phyloP scores from a whole-genome alignment of 805 yeast genomes.

The Wickerhamomyces tratensis region DNA sequence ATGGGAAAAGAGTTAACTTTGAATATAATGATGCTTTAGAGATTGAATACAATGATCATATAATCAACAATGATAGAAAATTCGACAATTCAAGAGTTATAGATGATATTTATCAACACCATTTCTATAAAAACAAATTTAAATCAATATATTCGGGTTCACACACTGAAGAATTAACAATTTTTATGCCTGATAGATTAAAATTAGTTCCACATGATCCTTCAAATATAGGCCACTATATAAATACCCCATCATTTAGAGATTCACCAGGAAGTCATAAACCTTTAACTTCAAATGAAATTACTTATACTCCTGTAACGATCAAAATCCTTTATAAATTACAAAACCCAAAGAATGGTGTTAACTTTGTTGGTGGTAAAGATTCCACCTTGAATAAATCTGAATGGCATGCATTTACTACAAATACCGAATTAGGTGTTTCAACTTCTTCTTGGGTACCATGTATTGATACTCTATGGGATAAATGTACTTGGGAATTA shows the following conservation, averaged over 20 bases:
- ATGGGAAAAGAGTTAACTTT: slow-evolving; percentile 47
- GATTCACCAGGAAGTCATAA: slow-evolving; percentile 28
- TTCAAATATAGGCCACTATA: slow-evolving; percentile 17
- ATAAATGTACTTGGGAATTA: slow-evolving; percentile 85
- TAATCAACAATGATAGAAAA: slow-evolving; percentile 10
- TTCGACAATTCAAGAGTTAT: slow-evolving; percentile 1
- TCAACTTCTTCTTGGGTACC: slow-evolving; percentile 98
- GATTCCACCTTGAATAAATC: slow-evolving; percentile 29
- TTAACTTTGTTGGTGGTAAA: slow-evolving; percentile 60
- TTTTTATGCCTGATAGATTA: slow-evolving; percentile 57
- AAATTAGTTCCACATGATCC: slow-evolving; percentile 51
- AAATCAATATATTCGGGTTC: slow-evolving; percentile 41
- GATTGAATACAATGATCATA: slow-evolving; percentile 25
- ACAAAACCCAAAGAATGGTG: slow-evolving; percentile 60
- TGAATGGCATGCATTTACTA: slow-evolving; percentile 80
- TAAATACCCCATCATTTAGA: slow-evolving; percentile 26
- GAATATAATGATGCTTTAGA: slow-evolving; percentile 44
- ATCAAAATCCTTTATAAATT: slow-evolving; percentile 60
- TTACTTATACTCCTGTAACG: slow-evolving; percentile 63
- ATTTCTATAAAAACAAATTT: slow-evolving; percentile 42
- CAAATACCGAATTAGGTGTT: slow-evolving; percentile 65
- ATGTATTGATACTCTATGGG: slow-evolving; percentile 83
- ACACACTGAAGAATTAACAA: slow-evolving; percentile 55
- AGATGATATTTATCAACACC: slow-evolving; percentile 41
- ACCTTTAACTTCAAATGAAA: slow-evolving; percentile 21